Evolutionary conservation across 225 moss, liverwort and hornwort species (phyloP).

Genomic region (Ulota crispa): DNA sequence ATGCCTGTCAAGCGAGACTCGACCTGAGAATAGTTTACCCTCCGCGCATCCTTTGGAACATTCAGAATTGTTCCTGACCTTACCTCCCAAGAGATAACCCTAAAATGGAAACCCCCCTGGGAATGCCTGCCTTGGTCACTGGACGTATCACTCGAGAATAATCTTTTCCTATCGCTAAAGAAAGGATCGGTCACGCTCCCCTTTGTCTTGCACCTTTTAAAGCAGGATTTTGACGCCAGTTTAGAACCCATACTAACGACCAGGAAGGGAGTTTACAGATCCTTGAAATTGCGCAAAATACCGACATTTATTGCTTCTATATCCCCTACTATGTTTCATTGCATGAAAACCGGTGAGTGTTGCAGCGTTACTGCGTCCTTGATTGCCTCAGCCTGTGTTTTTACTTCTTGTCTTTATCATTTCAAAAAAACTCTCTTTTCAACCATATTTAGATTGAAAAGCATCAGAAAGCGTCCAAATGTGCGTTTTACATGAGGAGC

Average conservation of each 20-base stretch:
- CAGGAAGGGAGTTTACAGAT: too few relatives aligned
- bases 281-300: rapidly evolving
- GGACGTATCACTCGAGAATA: background rate
- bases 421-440: background rate
- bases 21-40: background rate
- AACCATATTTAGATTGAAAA: rapidly evolving
- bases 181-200: background rate
- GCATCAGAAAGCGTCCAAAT: background rate
- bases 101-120: background rate
- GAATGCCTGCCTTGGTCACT: background rate
- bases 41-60: background rate
- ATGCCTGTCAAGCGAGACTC: background rate
- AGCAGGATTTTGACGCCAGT: background rate
- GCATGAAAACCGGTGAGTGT: background rate
- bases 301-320: background rate
- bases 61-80: background rate
- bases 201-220: background rate
- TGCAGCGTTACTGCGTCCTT: background rate
- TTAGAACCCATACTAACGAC: background rate
- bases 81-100: background rate
- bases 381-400: background rate
- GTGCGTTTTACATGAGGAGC: background rate
- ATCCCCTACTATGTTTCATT: background rate
- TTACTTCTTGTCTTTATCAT: too few relatives aligned
- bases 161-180: background rate